Base-by-base conservation (phyloP, 208 protist genomes). In the Balamuthia mandrillaris region DNA sequence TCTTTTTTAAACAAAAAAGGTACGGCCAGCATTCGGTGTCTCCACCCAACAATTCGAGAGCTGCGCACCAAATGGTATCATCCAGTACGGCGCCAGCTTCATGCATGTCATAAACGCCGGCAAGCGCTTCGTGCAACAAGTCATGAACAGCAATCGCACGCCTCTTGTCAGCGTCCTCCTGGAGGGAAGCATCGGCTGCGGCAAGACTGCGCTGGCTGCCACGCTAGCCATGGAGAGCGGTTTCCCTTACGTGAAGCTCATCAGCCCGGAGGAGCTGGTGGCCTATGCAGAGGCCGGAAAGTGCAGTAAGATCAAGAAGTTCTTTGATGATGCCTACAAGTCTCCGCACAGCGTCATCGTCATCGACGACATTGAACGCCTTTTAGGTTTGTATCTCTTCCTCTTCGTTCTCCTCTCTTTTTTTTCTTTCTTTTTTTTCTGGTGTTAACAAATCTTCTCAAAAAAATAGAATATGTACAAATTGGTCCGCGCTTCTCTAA, bases 321-420 rank as follows among this genome's bases (percentile, higher is more conserved):
- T 97, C 14, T 99, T 99, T 90, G 96, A 99, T 77, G 98, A 99
- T 89, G 97, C 98, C 37, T 98, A 98, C 92, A 98, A 97, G 91
- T 99, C 98, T 16, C 90, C 95, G 21, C 52, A 94, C 3, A 96
- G 93, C 81, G 94, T 98, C 52, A 96, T 99, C 60, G 95, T 99
- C 33, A 89, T 99, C 27, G 98, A 99, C 84, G 95, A 99, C 82
- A 85, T 99, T 63, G 98, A 99, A 93, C 93, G 95, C 12, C 65
- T 97, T 21, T 61, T 97, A 14, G 89, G 90, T 91, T 54, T 37
- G 65, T 12, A 12, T 54, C 7, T n/a, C 21, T 65, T 87, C 77
- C 5, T 68, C 44, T 85, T 42, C 12, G 39, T 24, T n/a, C 33
- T 24, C 45, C 33, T 42, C 7, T 77, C 44, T 7, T 81, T 87